phyloP scores from a whole-genome alignment of 805 yeast genomes.

The Diddensiella transvaalensis region DNA sequence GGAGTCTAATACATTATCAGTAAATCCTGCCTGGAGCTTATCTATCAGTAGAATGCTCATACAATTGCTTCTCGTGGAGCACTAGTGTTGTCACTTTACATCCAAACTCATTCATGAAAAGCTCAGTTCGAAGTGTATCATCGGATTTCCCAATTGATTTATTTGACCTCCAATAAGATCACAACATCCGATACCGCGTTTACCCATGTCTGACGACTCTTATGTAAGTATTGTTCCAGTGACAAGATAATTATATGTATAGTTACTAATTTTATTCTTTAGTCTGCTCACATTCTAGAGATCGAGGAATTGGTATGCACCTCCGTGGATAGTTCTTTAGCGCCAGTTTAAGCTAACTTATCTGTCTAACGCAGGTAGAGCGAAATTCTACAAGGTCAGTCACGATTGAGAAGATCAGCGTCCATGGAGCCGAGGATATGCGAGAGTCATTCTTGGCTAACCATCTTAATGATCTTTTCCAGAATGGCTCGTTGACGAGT shows the following conservation, averaged over 20 bases:
- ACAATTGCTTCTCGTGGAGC: too few relatives aligned
- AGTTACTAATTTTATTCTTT: not conserved
- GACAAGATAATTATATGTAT: not conserved
- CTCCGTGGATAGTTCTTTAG: too few relatives aligned
- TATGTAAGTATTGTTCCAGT: slow-evolving; percentile 4
- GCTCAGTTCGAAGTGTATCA: too few relatives aligned
- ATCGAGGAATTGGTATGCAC: slow-evolving; percentile 2
- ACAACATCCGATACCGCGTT: too few relatives aligned
- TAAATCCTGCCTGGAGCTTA: too few relatives aligned
- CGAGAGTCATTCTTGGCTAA: slow-evolving; percentile 27
- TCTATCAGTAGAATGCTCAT: too few relatives aligned
- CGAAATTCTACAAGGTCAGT: slow-evolving; percentile 29
- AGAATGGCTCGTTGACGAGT: slow-evolving; percentile 23
- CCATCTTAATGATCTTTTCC: slow-evolving; percentile 29
- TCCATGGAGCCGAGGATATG: slow-evolving; percentile 25
- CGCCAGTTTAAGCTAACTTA: too few relatives aligned
- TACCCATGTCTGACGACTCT: slow-evolving; percentile 9
- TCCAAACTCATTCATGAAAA: too few relatives aligned
- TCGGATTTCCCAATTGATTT: too few relatives aligned
- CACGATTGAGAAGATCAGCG: slow-evolving; percentile 28
- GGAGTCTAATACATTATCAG: too few relatives aligned
- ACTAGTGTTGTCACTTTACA: too few relatives aligned
- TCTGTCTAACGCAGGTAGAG: slow-evolving; percentile 16
- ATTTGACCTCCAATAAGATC: slow-evolving; percentile 14
- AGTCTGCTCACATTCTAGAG: not conserved